Evolutionary conservation across 1,139 yeast genomes (phyloP).

Genomic region (Kodamaea plutei): DNA sequence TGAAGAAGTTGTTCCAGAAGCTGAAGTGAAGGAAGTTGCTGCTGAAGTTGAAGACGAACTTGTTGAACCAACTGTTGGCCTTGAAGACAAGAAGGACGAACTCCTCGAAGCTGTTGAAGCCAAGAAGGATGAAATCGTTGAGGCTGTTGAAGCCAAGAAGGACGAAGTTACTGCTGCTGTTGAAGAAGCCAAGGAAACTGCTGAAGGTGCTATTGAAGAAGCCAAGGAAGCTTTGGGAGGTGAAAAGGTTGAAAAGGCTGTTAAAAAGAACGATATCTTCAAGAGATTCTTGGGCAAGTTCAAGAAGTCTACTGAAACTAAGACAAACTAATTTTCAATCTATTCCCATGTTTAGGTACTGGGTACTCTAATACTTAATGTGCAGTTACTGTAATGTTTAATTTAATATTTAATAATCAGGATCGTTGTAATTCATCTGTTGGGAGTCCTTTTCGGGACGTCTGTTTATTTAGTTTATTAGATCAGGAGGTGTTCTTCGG

Average conservation of each 20-base stretch:
- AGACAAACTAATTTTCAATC: slow-evolving; percentile 5
- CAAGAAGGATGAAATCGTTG: slow-evolving; percentile 11
- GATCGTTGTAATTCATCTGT: too few relatives aligned
- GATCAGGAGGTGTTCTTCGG: too few relatives aligned
- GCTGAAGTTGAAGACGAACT: slow-evolving; percentile 9
- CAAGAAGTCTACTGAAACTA: slow-evolving; percentile 31
- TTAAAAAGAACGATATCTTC: slow-evolving; percentile 47
- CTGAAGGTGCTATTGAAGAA: slow-evolving; percentile 10
- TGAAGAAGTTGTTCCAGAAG: slow-evolving; percentile 5
- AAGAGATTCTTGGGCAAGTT: slow-evolving; percentile 47
- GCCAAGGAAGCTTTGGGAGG: slow-evolving; percentile 9
- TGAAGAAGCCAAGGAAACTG: slow-evolving; percentile 6
- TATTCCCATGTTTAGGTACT: slow-evolving; percentile 1
- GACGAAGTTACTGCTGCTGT: slow-evolving; percentile 11
- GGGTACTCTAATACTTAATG: slow-evolving; percentile 2
- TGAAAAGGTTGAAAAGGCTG: slow-evolving; percentile 29
- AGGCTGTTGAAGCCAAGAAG: slow-evolving; percentile 9
- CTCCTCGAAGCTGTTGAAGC: slow-evolving; percentile 7
- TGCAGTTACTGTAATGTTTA: slow-evolving; percentile 1
- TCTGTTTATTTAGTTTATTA: too few relatives aligned
- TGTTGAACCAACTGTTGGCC: slow-evolving; percentile 6
- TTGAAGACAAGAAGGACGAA: slow-evolving; percentile 5
- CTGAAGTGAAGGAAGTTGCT: slow-evolving; percentile 14
- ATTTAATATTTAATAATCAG: slow-evolving; percentile 4
- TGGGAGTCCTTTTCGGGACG: too few relatives aligned